These are phyloP conservation scores for Kluyveromyces siamensis DNA, from an alignment of 805 yeast species.

Conservation along the genomic window DNA sequence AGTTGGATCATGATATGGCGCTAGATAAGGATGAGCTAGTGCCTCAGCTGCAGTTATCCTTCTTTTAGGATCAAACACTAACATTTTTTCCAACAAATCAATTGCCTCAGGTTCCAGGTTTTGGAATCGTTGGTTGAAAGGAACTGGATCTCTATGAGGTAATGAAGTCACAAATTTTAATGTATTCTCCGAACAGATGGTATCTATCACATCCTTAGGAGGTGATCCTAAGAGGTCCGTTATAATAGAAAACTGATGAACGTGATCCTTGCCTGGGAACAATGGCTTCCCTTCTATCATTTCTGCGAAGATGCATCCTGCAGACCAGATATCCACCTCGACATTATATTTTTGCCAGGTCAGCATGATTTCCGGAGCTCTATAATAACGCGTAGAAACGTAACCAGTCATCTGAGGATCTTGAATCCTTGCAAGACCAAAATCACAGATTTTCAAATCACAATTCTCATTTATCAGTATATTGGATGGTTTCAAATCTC, in stretches of 20 bases:
- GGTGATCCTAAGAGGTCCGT: slow-evolving; percentile 96
- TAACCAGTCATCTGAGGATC: slow-evolving; percentile 99
- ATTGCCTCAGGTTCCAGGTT: slow-evolving; percentile 78
- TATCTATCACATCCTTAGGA: slow-evolving; percentile 89
- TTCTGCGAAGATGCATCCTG: slow-evolving; percentile 94
- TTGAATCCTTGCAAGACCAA: slow-evolving; percentile 93
- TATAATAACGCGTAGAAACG: slow-evolving; percentile 88
- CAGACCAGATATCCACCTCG: slow-evolving; percentile 97
- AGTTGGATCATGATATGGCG: slow-evolving; percentile 93
- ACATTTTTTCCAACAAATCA: slow-evolving; percentile 79
- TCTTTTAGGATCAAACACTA: slow-evolving; percentile 90
- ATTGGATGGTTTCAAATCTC: slow-evolving; percentile 81
- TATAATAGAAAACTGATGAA: slow-evolving; percentile 93
- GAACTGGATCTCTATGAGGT: slow-evolving; percentile 89
- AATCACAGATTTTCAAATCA: slow-evolving; percentile 85
- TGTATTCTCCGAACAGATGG: slow-evolving; percentile 93
- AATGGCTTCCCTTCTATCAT: slow-evolving; percentile 96
- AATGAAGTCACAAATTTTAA: slow-evolving; percentile 86
- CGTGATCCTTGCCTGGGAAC: slow-evolving; percentile 97
- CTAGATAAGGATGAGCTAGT: slow-evolving; percentile 79
- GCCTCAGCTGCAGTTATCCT: slow-evolving; percentile 91
- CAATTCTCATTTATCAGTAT: slow-evolving; percentile 83
- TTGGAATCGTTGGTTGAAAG: slow-evolving; percentile 72
- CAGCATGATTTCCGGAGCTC: slow-evolving; percentile 98
- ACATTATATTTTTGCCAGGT: slow-evolving; percentile 97